These are phyloP conservation scores for Eruca vesicaria DNA, from an alignment of 441 rosid genomes.

Conservation along the genomic window DNA sequence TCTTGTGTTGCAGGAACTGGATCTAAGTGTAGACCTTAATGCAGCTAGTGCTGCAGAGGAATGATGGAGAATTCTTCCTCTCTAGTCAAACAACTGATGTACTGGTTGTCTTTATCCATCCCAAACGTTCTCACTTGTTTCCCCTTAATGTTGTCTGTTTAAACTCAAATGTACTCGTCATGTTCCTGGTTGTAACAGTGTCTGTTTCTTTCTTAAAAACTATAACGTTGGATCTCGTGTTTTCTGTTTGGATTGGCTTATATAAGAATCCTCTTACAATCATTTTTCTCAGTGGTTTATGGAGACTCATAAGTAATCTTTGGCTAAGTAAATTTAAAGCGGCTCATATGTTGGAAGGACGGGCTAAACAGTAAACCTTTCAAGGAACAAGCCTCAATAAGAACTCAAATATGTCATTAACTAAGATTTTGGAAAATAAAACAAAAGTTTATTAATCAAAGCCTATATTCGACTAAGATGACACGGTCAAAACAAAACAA, in stretches of 20 bases:
- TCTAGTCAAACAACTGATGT: constrained; percentile 11
- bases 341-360: not conserved
- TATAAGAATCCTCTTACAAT: constrained; percentile 6
- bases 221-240: constrained; percentile 7
- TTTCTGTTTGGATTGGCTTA: not conserved
- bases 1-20: constrained; percentile 49
- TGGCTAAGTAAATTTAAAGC: not conserved
- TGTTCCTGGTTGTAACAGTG: not conserved
- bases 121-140: not conserved
- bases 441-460: not conserved
- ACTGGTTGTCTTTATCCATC: constrained; percentile 2
- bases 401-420: not conserved
- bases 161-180: not conserved
- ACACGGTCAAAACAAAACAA: not conserved
- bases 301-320: not conserved
- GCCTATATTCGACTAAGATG: constrained; percentile 9
- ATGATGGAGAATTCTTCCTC: constrained; percentile 33
- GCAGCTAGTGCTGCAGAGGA: constrained; percentile 89
- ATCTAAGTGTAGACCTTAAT: constrained; percentile 77
- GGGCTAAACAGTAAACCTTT: not conserved
- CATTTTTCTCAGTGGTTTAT: not conserved
- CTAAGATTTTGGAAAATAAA: not conserved
- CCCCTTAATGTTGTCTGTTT: constrained; percentile 1
- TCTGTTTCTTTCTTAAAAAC: constrained; percentile 4
- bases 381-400: not conserved